Evolutionary conservation across 176 grass and related monocot species (phyloP).

Genomic region (barley (Hordeum vulgare)): DNA sequence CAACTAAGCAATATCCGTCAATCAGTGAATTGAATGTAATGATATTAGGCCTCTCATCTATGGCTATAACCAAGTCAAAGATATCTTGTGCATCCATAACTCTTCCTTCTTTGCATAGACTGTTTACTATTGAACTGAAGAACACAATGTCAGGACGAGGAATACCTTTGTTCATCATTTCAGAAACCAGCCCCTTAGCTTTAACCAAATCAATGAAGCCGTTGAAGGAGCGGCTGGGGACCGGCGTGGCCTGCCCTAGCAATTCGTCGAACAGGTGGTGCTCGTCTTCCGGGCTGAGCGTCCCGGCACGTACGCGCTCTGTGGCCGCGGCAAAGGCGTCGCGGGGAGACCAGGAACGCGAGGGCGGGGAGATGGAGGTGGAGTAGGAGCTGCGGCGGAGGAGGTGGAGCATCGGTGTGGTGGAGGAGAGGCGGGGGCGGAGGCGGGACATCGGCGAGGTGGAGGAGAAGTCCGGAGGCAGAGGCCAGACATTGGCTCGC

Average conservation of each 20-base stretch:
- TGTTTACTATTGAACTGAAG: no score
- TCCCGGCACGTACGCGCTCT: neutral
- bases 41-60: no score
- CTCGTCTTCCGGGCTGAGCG: neutral
- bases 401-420: neutral
- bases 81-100: no score
- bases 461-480: neutral
- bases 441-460: neutral
- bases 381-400: neutral
- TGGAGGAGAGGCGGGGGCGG: neutral
- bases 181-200: no score
- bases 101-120: no score
- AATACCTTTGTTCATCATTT: no score
- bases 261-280: neutral
- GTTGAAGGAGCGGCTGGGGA: neutral
- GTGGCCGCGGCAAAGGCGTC: neutral
- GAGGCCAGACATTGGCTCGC: neutral
- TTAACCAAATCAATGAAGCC: neutral
- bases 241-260: neutral
- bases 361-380: neutral
- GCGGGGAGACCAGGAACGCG: neutral
- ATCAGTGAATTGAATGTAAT: no score
- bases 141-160: neutral
- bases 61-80: no score
- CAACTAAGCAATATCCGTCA: no score